phyloP scores from a whole-genome alignment of 768 basidiomycete species.

The Phaeotremella skinneri region DNA sequence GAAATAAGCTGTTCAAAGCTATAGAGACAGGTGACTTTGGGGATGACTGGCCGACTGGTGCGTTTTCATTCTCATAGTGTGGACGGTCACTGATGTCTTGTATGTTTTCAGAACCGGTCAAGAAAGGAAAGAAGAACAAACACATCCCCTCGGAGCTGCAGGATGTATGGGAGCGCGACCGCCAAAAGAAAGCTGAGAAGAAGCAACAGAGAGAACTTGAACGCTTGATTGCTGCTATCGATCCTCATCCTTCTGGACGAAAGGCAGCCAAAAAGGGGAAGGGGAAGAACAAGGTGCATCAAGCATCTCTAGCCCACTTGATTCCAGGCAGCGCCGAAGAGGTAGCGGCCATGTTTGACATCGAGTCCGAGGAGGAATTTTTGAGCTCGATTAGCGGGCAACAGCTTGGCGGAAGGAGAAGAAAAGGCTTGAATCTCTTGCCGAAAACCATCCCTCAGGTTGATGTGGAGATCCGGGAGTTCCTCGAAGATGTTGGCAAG shows the following conservation, averaged over 20 bases:
- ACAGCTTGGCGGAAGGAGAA: slow-evolving; percentile 24
- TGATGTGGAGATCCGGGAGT: slow-evolving; percentile 62
- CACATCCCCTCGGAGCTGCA: slow-evolving; percentile 61
- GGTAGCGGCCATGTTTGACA: slow-evolving; percentile 64
- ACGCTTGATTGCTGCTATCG: slow-evolving; percentile 61
- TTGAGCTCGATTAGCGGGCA: slow-evolving; percentile 13
- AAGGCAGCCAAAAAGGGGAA: slow-evolving; percentile 59
- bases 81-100: slow-evolving; percentile 20
- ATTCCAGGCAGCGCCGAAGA: slow-evolving; percentile 41
- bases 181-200: slow-evolving; percentile 72
- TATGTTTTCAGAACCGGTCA: slow-evolving; percentile 34
- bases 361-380: slow-evolving; percentile 53
- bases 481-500: slow-evolving; percentile 61
- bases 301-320: slow-evolving; percentile 36
- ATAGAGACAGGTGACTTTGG: slow-evolving; percentile 60
- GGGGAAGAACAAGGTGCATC: slow-evolving; percentile 56
- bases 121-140: slow-evolving; percentile 56
- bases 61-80: neutral
- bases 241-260: slow-evolving; percentile 58
- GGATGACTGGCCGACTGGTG: slow-evolving; percentile 26
- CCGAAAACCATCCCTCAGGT: slow-evolving; percentile 20
- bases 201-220: slow-evolving; percentile 65
- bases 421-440: slow-evolving; percentile 2
- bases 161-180: slow-evolving; percentile 76
- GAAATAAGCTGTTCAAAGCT: slow-evolving; percentile 63